These are phyloP conservation scores for Aspergillus cristatus DNA, from an alignment of 495 filamentous ascomycete species.

Conservation along the genomic window DNA sequence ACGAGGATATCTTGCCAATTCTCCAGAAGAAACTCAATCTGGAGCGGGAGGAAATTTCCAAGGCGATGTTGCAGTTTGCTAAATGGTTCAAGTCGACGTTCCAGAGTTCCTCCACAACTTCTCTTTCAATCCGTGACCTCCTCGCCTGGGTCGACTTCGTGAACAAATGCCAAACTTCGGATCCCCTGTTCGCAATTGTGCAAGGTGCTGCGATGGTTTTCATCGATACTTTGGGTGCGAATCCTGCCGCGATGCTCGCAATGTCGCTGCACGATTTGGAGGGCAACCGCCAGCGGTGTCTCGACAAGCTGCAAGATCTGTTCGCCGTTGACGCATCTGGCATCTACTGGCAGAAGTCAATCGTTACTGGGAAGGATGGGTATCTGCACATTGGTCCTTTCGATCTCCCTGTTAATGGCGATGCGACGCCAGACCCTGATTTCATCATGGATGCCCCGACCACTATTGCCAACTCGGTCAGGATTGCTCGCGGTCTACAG, in stretches of 20 bases:
- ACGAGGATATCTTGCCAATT: conserved; percentile 80
- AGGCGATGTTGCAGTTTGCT: conserved; percentile 72
- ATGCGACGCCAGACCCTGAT: conserved; percentile 42
- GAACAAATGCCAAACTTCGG: conserved; percentile 48
- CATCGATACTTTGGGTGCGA: conserved; percentile 89
- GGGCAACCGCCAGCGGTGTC: conserved; percentile 58
- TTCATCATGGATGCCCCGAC: conserved; percentile 85
- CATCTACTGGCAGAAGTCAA: conserved; percentile 51
- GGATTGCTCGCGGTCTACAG: conserved; percentile 84
- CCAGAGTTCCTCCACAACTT: conserved; percentile 57
- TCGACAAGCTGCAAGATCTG: conserved; percentile 61
- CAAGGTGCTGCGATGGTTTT: conserved; percentile 95
- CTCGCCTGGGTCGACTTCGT: conserved; percentile 92
- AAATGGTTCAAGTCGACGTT: conserved; percentile 84
- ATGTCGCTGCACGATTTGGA: conserved; percentile 47
- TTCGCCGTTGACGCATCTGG: conserved; percentile 50
- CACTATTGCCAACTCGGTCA: conserved; percentile 78
- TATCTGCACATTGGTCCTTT: conserved; percentile 64
- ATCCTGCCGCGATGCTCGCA: conserved; percentile 75
- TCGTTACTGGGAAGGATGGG: conserved; percentile 36
- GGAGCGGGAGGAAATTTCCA: conserved; percentile 31
- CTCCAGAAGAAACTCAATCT: conserved; percentile 63
- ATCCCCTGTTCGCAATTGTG: conserved; percentile 51
- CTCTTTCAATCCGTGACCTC: conserved; percentile 82
- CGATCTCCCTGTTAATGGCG: conserved; percentile 43